Evolutionary conservation across 805 yeast species (phyloP).

Genomic region (Blastobotrys americana): DNA sequence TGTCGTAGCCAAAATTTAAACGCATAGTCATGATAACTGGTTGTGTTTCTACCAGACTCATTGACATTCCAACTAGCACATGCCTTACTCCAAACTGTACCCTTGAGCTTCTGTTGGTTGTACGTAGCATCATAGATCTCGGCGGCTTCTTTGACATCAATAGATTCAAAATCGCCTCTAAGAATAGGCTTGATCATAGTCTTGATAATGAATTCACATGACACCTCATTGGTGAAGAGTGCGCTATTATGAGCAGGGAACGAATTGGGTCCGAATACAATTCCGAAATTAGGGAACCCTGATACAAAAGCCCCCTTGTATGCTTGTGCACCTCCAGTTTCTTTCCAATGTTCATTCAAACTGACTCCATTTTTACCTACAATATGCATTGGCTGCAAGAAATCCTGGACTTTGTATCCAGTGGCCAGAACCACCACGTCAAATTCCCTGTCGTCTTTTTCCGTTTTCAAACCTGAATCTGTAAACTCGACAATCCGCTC

Average conservation of each 20-base stretch:
- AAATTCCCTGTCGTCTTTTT: conserved; percentile 2
- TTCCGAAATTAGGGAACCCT: conserved; percentile 20
- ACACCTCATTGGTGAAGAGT: conserved; percentile 15
- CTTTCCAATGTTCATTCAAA: conserved; percentile 13
- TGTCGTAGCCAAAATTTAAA: conserved; percentile 11
- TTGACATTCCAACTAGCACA: conserved; percentile 16
- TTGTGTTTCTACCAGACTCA: conserved; percentile 12
- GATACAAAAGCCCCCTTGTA: conserved; percentile 16
- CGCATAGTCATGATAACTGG: conserved; percentile 12
- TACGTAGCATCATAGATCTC: conserved; percentile 10
- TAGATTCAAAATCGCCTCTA: conserved; percentile 3
- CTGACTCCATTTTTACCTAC: conserved; percentile 12
- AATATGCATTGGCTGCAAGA: conserved; percentile 12
- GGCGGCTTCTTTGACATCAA: conserved; percentile 14
- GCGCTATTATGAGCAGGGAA: conserved; percentile 18
- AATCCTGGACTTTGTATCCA: conserved; percentile 17
- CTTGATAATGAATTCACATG: conserved; percentile 13
- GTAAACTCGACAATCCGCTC: conserved; percentile 12
- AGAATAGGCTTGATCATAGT: conserved; percentile 12
- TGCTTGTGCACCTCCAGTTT: conserved; percentile 17
- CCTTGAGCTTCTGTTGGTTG: conserved; percentile 4
- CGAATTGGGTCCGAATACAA: conserved; percentile 18
- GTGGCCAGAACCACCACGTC: conserved; percentile 14
- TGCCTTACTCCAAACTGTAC: conserved; percentile 11
- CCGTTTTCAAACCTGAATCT: conserved; percentile 1